These are phyloP conservation scores for Kandelia obovata DNA, from an alignment of 345 rosid species.

Conservation along the genomic window DNA sequence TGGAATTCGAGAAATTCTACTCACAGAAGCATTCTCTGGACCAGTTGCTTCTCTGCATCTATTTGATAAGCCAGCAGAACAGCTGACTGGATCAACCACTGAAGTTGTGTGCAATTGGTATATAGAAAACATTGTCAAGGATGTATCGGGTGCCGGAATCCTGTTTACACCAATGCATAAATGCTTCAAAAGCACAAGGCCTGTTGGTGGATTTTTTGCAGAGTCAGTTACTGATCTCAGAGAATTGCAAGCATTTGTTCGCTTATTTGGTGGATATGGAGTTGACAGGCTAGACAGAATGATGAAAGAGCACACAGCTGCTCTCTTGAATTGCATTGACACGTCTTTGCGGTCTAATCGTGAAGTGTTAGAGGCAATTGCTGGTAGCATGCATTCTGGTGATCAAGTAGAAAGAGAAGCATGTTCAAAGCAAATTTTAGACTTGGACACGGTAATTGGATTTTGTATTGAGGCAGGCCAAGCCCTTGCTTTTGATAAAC, in stretches of 20 bases:
- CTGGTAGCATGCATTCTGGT: constrained; percentile 92
- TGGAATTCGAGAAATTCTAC: constrained; percentile 85
- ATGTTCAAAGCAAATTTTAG: constrained; percentile 75
- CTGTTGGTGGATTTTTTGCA: constrained; percentile 98
- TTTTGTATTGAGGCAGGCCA: constrained; percentile 97
- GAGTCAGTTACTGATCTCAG: constrained; percentile 90
- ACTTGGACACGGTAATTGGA: constrained; percentile 87
- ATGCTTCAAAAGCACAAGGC: constrained; percentile 96
- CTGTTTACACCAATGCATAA: constrained; percentile 84
- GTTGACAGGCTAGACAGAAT: constrained; percentile 82
- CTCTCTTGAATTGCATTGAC: constrained; percentile 90
- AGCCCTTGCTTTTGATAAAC: constrained; percentile 88
- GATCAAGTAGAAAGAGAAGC: constrained; percentile 87
- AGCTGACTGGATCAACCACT: constrained; percentile 73
- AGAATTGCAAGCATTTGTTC: constrained; percentile 82
- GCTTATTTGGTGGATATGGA: constrained; percentile 92
- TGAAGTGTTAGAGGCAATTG: constrained; percentile 79
- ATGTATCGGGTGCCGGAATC: constrained; percentile 89
- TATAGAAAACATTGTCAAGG: constrained; percentile 94
- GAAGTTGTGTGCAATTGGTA: constrained; percentile 98
- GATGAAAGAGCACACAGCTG: constrained; percentile 97
- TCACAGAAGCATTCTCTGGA: constrained; percentile 82
- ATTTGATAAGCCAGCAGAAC: constrained; percentile 74
- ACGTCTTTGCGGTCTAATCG: constrained; percentile 84
- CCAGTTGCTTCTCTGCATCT: constrained; percentile 77